These are phyloP conservation scores for Amylostereum areolatum DNA, from an alignment of 1,284 basidiomycete species.

Conservation along the genomic window DNA sequence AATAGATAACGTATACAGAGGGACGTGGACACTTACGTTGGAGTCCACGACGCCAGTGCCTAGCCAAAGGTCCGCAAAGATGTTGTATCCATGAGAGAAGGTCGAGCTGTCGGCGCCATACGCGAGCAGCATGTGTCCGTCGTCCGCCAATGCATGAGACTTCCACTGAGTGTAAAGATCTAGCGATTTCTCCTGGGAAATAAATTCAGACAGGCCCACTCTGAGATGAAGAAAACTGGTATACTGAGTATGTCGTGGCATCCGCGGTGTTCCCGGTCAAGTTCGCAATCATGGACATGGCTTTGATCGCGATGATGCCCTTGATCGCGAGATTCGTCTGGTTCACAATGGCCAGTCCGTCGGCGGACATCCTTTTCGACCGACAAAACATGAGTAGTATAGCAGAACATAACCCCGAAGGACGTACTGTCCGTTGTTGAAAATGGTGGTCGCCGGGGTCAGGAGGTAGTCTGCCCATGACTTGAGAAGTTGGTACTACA, in stretches of 20 bases:
- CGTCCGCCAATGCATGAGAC: neutral
- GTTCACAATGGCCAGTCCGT: slow-evolving; percentile 2
- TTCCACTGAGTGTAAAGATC: neutral
- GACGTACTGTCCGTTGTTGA: slow-evolving; percentile 4
- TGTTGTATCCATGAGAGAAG: slow-evolving; percentile 39
- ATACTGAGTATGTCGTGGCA: slow-evolving; percentile 11
- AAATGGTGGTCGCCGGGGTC: neutral
- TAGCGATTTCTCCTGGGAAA: neutral
- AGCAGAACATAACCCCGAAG: neutral
- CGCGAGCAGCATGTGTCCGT: slow-evolving; percentile 6
- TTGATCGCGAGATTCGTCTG: slow-evolving; percentile 13
- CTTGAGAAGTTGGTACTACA: slow-evolving; percentile 2
- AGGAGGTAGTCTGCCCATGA: slow-evolving; percentile 2
- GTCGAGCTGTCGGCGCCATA: slow-evolving; percentile 19
- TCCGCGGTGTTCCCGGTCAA: slow-evolving; percentile 10
- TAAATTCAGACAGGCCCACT: neutral
- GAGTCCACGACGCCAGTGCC: slow-evolving; percentile 15
- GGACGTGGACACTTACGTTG: neutral
- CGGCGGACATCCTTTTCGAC: neutral
- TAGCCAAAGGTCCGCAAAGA: slow-evolving; percentile 33
- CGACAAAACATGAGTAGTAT: neutral
- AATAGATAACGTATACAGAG: neutral
- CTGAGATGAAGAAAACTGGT: neutral
- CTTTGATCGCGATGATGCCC: slow-evolving; percentile 17
- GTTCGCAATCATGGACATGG: slow-evolving; percentile 15